Conservation (phyloP, 139 green algal genomes). For the Monoraphidium neglectum region DNA sequence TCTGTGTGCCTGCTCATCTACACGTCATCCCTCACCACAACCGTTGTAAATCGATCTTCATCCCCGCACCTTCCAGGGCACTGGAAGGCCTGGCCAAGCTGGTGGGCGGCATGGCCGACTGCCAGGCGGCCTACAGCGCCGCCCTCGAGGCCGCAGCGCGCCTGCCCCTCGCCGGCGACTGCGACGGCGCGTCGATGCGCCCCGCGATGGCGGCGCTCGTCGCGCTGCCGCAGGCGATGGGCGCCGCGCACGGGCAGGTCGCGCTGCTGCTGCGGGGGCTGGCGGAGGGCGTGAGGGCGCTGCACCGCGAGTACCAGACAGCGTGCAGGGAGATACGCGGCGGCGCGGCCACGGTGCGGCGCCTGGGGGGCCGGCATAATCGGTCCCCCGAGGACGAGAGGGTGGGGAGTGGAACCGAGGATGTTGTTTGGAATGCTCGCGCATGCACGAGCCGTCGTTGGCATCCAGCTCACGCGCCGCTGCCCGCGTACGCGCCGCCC, state of each 20-base stretch:
- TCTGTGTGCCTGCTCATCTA: no score
- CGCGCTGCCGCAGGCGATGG: constrained; percentile 9
- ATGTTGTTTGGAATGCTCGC: no score
- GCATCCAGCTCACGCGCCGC: not conserved
- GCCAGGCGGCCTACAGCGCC: no score
- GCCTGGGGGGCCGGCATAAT: no score
- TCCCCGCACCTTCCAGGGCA: constrained; percentile 2
- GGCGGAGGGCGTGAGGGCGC: not conserved
- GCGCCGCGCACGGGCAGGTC: constrained; percentile 20
- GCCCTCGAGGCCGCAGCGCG: no score
- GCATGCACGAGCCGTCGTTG: not conserved
- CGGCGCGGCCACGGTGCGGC: not conserved
- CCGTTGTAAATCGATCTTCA: no score
- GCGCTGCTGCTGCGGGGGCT: constrained; percentile 19
- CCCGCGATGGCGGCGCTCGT: constrained; percentile 21
- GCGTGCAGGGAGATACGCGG: constrained; percentile 14
- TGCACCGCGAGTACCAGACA: constrained; percentile 8
- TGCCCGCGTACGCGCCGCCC: not conserved
- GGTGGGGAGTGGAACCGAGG: no score
- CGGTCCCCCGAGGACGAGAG: no score
- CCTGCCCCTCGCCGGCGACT: constrained; percentile 1
- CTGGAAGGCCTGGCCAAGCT: constrained; percentile 6
- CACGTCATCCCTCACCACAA: no score
- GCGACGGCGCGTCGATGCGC: constrained; percentile 2
- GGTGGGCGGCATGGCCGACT: no score